Base-by-base conservation (phyloP, 768 basidiomycete species). In the Amanita subjunquillea region DNA sequence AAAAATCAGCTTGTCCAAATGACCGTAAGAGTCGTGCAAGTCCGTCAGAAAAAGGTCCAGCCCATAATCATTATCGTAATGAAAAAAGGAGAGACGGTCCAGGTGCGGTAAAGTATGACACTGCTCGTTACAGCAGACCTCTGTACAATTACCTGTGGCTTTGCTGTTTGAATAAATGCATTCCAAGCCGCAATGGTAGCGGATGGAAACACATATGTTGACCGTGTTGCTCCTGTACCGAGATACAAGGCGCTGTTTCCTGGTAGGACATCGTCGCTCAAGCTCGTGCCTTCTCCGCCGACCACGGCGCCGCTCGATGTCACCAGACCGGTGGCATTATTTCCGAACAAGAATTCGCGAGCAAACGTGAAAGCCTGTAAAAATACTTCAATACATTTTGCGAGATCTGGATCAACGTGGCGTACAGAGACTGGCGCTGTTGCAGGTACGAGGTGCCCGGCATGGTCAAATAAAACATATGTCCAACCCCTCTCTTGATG, bases 401-500 rank as follows among this genome's bases (percentile, higher is more conserved):
- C 32, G n/a, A 36, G 54, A 37, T 4, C 44, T 29, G 37, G 3
- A 20, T 4, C 17, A n/a, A 12, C 41, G 42, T 12, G 34, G 51
- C 73, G 25, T 62, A 77, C 74, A 47, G 68, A 64, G 37, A 54
- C 60, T 6, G 76, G 76, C 2, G 60, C 59, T 48, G 59, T 55
- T 2, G 52, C 37, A 4, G 74, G 65, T 6, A 78, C 68, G 8
- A 74, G 57, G 58, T 78, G 76, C 12, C 73, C 72, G 17, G 72
- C 63, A 41, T 67, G 62, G 54, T 69, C 59, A 56, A 74, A 72
- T 15, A 75, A 59, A 6, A 65, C 74, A 57, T 75, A 74, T 62
- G 72, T 72, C 85, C 84, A 83, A 32, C 76, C 77, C 38, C 87
- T 77, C 64, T 88, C 87, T 63, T 86, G 85, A 59, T 85, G 84